Evolutionary conservation across 2,329 filamentous ascomycete genomes (phyloP).

Genomic region (Botrytis medusae): DNA sequence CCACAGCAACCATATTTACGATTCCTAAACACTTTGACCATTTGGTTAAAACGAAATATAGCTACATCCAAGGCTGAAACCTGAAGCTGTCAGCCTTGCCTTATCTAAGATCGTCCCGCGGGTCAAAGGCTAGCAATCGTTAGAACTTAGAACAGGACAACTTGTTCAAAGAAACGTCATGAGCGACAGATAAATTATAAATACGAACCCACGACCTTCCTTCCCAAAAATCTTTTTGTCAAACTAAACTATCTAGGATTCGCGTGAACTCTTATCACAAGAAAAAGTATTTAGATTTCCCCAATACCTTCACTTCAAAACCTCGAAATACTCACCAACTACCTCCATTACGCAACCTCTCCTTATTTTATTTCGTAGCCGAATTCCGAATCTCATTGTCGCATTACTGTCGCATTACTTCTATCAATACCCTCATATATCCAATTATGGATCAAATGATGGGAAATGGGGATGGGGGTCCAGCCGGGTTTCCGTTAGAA

Average conservation of each 20-base stretch:
- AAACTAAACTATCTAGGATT: background rate
- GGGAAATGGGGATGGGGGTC: slow-evolving; percentile 46
- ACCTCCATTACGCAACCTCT: background rate
- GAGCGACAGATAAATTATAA: background rate
- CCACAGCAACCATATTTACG: slow-evolving; percentile 13
- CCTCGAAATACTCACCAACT: background rate
- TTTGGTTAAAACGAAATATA: background rate
- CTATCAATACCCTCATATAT: background rate
- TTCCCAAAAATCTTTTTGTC: background rate
- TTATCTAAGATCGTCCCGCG: background rate
- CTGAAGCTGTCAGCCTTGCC: background rate
- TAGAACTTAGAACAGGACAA: slow-evolving; percentile 19
- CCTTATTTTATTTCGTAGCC: background rate
- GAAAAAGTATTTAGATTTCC: background rate
- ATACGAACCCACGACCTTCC: background rate
- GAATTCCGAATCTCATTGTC: background rate
- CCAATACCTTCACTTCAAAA: background rate
- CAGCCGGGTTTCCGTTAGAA: slow-evolving; percentile 75
- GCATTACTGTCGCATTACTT: slow-evolving; percentile 7
- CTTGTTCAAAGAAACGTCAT: slow-evolving; percentile 16
- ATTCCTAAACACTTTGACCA: slow-evolving; percentile 2
- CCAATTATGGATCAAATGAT: slow-evolving; percentile 41
- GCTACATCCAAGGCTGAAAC: slow-evolving; percentile 3
- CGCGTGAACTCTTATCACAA: background rate
- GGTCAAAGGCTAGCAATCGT: background rate